Conservation (phyloP, 148 eudicot genomes). For the Vaccinium macrocarpon region DNA sequence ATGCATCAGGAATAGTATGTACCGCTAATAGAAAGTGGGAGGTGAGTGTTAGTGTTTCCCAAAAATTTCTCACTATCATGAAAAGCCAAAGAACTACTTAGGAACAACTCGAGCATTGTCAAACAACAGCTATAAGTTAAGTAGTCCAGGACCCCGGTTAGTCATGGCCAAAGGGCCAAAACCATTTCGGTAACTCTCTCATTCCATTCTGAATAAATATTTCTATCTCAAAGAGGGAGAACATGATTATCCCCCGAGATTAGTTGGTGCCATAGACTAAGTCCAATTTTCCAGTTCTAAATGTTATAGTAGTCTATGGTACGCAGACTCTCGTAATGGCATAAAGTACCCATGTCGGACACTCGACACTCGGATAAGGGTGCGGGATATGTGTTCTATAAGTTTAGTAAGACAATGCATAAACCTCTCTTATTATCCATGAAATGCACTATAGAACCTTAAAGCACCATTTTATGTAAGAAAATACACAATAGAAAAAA, state of each 20-base stretch:
- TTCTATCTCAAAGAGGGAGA: neutral
- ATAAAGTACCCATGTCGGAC: too few relatives aligned
- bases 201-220: neutral
- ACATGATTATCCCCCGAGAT: neutral
- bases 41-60: slow-evolving; percentile 7
- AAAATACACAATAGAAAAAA: too few relatives aligned
- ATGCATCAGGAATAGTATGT: neutral
- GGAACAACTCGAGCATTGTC: neutral
- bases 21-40: neutral
- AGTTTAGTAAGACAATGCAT: too few relatives aligned
- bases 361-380: too few relatives aligned
- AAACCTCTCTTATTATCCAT: too few relatives aligned
- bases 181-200: neutral
- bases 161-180: neutral
- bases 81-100: neutral
- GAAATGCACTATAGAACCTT: too few relatives aligned
- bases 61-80: neutral
- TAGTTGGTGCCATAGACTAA: neutral
- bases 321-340: too few relatives aligned
- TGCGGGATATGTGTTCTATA: too few relatives aligned
- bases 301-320: neutral
- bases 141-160: neutral
- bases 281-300: neutral
- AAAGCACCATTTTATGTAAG: too few relatives aligned
- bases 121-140: neutral